Conservation (phyloP, 2,329 filamentous ascomycete genomes). For the Arachnopeziza araneosa region DNA sequence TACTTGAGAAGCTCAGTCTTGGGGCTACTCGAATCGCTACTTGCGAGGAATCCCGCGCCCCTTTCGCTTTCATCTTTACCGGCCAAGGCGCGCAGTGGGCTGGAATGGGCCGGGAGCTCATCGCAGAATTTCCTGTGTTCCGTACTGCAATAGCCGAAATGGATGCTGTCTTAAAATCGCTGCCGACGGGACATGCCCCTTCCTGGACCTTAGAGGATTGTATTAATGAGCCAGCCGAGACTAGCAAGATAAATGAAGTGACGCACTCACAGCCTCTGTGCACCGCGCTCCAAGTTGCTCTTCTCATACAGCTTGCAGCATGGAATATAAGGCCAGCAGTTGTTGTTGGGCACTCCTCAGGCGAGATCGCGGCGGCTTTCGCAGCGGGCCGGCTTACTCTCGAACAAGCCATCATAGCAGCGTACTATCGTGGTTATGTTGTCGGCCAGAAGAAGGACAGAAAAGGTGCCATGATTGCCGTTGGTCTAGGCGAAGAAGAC, state of each 20-base stretch:
- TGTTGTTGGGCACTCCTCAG: slow-evolving; percentile 36
- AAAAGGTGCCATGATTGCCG: slow-evolving; percentile 45
- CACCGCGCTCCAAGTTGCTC: slow-evolving; percentile 18
- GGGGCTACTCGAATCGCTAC: neutral
- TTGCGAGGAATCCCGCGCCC: too few relatives aligned
- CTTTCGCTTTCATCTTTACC: neutral
- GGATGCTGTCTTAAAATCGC: too few relatives aligned
- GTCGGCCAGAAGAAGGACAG: neutral
- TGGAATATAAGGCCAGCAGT: slow-evolving; percentile 28
- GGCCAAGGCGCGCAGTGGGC: neutral
- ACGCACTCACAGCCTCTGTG: slow-evolving; percentile 19
- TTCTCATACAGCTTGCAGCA: slow-evolving; percentile 14
- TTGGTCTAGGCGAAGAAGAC: slow-evolving; percentile 31
- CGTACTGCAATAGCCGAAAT: too few relatives aligned
- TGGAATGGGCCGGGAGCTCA: neutral
- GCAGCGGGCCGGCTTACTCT: slow-evolving; percentile 18
- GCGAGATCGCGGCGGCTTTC: slow-evolving; percentile 39
- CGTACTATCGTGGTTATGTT: slow-evolving; percentile 8
- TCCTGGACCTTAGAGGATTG: slow-evolving; percentile 33
- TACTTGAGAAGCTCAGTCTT: neutral
- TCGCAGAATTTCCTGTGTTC: neutral
- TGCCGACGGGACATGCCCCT: neutral
- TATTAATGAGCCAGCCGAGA: slow-evolving; percentile 30
- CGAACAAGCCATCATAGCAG: neutral
- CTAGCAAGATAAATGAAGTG: slow-evolving; percentile 19